Evolutionary conservation across 2,329 filamentous ascomycete species (phyloP), one percentile per base, ranked within the genome.

Genomic region (Emergomyces africanus): DNA sequence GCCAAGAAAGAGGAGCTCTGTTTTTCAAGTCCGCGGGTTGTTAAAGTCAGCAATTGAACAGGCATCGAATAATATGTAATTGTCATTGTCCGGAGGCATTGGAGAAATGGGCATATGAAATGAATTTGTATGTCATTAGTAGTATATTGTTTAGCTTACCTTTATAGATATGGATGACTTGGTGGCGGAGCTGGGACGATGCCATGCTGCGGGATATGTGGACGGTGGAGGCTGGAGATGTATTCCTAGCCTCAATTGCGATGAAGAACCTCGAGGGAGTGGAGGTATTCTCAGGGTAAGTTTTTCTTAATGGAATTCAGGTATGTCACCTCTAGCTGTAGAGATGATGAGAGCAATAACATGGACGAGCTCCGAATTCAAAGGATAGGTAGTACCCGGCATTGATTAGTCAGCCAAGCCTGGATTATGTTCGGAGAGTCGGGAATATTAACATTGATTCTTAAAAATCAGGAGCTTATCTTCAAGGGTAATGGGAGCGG

Each of bases 141-240:
- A 6, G 30, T 23, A 3, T 44, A 9, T 48, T 23, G 14, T 15
- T 33, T 18, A 9, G n/a, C 33, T 4, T 69, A 89, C 90, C 88
- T 84, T 96, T 96, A 78, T 96, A 96, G 61, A 96, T 83, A 42
- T 82, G 80, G 63, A 96, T 88, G 51, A 96, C 91, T 70, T 94
- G 83, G 61, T 83, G 79, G 58, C 90, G 84, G 33, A 96, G 79
- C 8, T 61, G 81, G 75, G 2, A 77, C 74, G 64, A 82, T 23
- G 54, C 85, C 61, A 75, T 71, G 69, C 15, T 61, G 46, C 14
- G 18, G 14, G 35, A 35, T 30, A 6, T 35, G 5, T 6, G 1
- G 42, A 10, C 6, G 30, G 23, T 37, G 8, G 18, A 30, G 15
- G 23, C 6, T 23, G 9, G 39, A 6, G 6, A 23, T n/a, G 14